Evolutionary conservation across 805 yeast genomes (phyloP), one percentile per base, ranked within the genome.

Genomic region (Candida manassasensis): DNA sequence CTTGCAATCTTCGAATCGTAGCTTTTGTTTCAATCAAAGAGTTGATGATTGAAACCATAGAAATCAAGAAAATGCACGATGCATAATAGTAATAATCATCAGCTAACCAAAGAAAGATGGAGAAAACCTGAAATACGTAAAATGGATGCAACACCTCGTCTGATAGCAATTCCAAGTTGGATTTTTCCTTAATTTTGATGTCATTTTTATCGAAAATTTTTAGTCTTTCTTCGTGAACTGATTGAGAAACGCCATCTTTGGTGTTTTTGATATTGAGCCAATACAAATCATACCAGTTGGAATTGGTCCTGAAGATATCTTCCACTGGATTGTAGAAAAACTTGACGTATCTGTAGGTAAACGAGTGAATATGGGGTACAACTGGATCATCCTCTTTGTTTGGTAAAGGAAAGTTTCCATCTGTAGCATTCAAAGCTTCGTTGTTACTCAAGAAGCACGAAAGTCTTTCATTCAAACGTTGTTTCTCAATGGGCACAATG

Each of bases 1-100:
- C 81, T 32, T 82, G 73, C 47, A 93, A 67, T 41, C 95, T 72
- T 26, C 63, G 60, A 61, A 88, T 73, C 2, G 94, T 82, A 15
- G 77, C 68, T 48, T 75, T 81, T 0, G 97, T 94, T 53, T 93
- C 98, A n/a, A 84, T 46, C 25, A 93, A 67, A 1, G 97, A 83
- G 49, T 88, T 85, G 12, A 71, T 61, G 17, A 93, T 81, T 2
- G 96, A 85, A 3, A 84, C 61, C 25, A 88, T 54, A 0, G 98
- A 93, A 21, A 93, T 93, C 22, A 88, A 38, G 46, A 93, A 81
- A 41, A 93, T 93, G 59, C 98, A 94, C 13, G 77, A 70, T 0
- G 99, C 99, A 55, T 93, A 93, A 61, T 90, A 93, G 55, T 81
- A 84, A 59, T 94, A 93, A 48, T 84, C 82, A 57, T 93, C 99